Conservation (phyloP, 352 stramenopile genomes). For the Globisporangium nunn region DNA sequence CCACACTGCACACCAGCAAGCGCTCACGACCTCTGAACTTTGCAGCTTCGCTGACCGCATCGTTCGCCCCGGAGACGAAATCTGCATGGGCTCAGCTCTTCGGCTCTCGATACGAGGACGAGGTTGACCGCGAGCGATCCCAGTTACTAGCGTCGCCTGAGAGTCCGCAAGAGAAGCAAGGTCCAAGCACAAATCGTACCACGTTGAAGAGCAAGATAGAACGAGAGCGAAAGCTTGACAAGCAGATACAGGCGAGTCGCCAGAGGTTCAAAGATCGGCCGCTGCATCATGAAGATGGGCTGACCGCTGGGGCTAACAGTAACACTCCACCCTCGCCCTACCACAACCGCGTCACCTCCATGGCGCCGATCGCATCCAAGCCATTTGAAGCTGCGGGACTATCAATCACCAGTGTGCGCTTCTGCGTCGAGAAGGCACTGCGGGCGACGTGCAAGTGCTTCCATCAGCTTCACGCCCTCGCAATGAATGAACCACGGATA, state of each 20-base stretch:
- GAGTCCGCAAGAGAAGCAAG: neutral
- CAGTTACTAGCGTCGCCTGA: neutral
- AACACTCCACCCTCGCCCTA: constrained; percentile 5
- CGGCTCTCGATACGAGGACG: constrained; percentile 45
- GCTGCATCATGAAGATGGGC: constrained; percentile 4
- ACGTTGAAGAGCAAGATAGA: constrained; percentile 30
- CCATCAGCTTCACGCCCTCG: constrained; percentile 29
- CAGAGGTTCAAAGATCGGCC: constrained; percentile 19
- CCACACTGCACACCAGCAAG: too few relatives aligned
- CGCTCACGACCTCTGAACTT: neutral
- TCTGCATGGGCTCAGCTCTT: constrained; percentile 49
- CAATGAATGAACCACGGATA: constrained; percentile 12
- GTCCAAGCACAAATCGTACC: constrained; percentile 1
- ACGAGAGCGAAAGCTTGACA: constrained; percentile 29
- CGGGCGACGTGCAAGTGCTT: constrained; percentile 31
- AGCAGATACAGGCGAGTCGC: constrained; percentile 36
- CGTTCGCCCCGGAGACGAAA: constrained; percentile 31
- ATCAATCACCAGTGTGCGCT: constrained; percentile 40
- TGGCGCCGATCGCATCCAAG: constrained; percentile 2
- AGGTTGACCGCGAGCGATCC: constrained; percentile 1
- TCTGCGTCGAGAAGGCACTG: constrained; percentile 49
- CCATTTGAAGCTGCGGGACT: constrained; percentile 35
- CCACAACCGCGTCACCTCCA: neutral
- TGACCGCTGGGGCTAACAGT: neutral
- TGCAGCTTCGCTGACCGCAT: constrained; percentile 19